Evolutionary conservation across 805 yeast genomes (phyloP).

Genomic region (Candida loeiensis): DNA sequence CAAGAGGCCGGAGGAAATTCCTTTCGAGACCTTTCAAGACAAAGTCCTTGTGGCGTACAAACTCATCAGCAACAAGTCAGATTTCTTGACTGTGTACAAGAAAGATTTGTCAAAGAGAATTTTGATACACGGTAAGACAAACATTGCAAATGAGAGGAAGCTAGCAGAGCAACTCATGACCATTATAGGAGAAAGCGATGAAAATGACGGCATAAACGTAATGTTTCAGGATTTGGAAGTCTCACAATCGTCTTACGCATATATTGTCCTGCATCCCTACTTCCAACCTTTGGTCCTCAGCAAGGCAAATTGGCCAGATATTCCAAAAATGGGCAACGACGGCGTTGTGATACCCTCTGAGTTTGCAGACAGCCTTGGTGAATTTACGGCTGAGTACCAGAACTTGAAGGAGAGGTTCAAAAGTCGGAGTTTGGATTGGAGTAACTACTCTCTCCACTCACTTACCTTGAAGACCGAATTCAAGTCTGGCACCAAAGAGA

Average conservation of each 20-base stretch:
- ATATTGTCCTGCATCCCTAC: conserved; percentile 13
- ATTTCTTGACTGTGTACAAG: conserved; percentile 29
- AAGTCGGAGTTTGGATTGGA: conserved; percentile 39
- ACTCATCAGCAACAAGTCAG: conserved; percentile 30
- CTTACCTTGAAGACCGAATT: conserved; percentile 31
- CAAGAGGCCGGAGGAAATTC: conserved; percentile 10
- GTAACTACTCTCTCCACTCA: conserved; percentile 39
- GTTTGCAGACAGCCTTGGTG: conserved; percentile 17
- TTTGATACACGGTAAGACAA: conserved; percentile 21
- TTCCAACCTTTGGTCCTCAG: conserved; percentile 34
- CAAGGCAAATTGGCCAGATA: conserved; percentile 39
- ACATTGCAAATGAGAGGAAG: conserved; percentile 19
- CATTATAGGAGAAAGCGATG: conserved; percentile 32
- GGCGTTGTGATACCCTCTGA: conserved; percentile 20
- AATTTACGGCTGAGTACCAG: conserved; percentile 21
- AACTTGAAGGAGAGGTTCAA: conserved; percentile 18
- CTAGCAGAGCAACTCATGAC: conserved; percentile 21
- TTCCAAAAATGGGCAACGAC: conserved; percentile 23
- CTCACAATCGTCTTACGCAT: conserved; percentile 17
- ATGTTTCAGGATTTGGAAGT: conserved; percentile 34
- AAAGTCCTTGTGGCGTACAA: conserved; percentile 29
- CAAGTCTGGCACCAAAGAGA: conserved; percentile 27
- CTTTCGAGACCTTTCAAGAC: conserved; percentile 14
- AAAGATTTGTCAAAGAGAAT: conserved; percentile 37
- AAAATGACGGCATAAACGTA: conserved; percentile 22